These are phyloP conservation scores for Calonectria crousiana DNA, from an alignment of 2,329 filamentous ascomycete species.

Conservation along the genomic window DNA sequence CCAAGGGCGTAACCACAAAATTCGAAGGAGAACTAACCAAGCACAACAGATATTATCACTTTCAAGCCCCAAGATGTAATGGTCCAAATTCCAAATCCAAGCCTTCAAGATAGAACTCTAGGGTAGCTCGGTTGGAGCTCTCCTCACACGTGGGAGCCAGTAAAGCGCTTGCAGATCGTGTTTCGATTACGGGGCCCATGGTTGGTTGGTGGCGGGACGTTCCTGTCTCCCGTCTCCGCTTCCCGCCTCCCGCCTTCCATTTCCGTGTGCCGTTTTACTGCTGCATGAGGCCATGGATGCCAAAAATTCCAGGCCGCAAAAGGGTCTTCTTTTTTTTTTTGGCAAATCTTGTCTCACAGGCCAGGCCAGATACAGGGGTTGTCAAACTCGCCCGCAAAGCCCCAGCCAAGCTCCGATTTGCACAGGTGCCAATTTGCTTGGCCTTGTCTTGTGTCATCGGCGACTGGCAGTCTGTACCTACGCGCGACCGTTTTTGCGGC, in stretches of 20 bases:
- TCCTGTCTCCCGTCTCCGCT: constrained; percentile 11
- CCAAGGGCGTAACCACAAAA: neutral
- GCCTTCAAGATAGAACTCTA: neutral
- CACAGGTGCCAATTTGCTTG: constrained; percentile 17
- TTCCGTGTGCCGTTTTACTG: neutral
- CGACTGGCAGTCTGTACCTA: neutral
- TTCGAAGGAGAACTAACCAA: neutral
- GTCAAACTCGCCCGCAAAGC: neutral
- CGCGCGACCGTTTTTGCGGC: neutral
- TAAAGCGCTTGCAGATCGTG: constrained; percentile 21
- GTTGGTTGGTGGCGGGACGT: constrained; percentile 13
- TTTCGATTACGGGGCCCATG: neutral
- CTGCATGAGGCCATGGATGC: constrained; percentile 10
- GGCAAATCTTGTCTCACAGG: constrained; percentile 15
- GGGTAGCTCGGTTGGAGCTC: neutral
- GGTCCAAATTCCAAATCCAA: neutral
- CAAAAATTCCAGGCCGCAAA: constrained; percentile 21
- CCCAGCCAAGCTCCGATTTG: constrained; percentile 20
- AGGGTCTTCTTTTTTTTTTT: constrained; percentile 8
- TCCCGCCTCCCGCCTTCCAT: constrained; percentile 13
- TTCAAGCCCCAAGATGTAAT: neutral
- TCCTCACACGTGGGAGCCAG: neutral
- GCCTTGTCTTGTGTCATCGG: neutral
- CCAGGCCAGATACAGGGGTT: constrained; percentile 11
- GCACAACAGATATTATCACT: neutral